A percentile compares a stretch with the other conserved stretches of the same genome.
phyloP scores from a whole-genome alignment of 1,284 basidiomycete species.

The Marasmius sp. region DNA sequence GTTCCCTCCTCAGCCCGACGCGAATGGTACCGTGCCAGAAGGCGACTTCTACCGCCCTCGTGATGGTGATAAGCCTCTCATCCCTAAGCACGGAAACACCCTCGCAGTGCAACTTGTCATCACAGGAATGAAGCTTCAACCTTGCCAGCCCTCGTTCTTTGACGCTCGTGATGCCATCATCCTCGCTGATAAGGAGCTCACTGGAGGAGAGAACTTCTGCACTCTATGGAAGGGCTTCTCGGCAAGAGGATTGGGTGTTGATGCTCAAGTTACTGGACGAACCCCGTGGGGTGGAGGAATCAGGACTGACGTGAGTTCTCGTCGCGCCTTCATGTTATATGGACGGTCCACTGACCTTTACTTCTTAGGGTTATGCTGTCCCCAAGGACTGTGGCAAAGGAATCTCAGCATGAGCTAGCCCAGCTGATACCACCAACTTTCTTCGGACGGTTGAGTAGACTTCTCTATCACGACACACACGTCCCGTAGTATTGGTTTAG shows the following conservation, averaged over 20 bases:
- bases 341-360: not conserved
- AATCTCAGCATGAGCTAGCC: no score
- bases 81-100: conserved; percentile 93
- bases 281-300: conserved; percentile 96
- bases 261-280: conserved; percentile 71
- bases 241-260: conserved; percentile 75
- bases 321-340: not conserved
- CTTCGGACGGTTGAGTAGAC: no score
- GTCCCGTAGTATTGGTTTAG: not conserved
- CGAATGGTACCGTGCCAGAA: conserved; percentile 59
- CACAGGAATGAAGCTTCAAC: conserved; percentile 93
- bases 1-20: conserved; percentile 74
- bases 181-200: conserved; percentile 88
- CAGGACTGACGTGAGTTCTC: conserved; percentile 50
- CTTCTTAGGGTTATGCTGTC: conserved; percentile 26
- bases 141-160: conserved; percentile 90
- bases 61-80: conserved; percentile 54
- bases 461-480: not conserved
- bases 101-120: conserved; percentile 84
- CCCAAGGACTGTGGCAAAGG: not conserved
- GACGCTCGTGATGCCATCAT: conserved; percentile 92
- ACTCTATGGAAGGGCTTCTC: conserved; percentile 88
- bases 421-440: no score
- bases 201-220: conserved; percentile 91
- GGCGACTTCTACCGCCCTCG: conserved; percentile 74